Evolutionary conservation across 257 asterid genomes (phyloP), one percentile per base, ranked within the genome.

Genomic region (Solanum medicagineum): DNA sequence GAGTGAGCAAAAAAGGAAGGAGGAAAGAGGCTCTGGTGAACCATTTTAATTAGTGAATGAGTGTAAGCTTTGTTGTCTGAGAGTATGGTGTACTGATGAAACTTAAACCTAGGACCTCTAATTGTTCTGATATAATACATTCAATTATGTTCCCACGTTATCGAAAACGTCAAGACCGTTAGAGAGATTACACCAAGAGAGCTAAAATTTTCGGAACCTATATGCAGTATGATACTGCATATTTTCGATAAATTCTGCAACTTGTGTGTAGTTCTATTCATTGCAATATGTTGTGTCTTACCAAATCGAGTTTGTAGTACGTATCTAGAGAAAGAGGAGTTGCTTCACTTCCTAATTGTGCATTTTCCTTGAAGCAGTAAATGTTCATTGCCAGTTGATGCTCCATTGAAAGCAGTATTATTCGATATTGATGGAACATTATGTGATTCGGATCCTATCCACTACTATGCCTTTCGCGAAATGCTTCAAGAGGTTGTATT

Each of bases 371-470:
- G 68, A 86, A 59, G 85, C 85, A 82, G 85, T 86, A 86, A 85
- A 49, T 84, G 91, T 55, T 85, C 91, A 8, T 93, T 95, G 75
- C 87, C 94, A 51, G 88, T 91, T n/a, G 84, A 93, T 85, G 94
- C 92, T 90, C 97, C 97, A 13, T 63, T 95, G 88, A 94, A 93
- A 82, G 94, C 96, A 29, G 88, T 94, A 86, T 90, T 95, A 65
- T 95, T 95, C 36, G 98, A 95, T 83, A 93, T 95, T 53, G 98
- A 95, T 90, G 98, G 98, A 82, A 95, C 98, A 1, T 87, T 94
- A 10, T 91, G 92, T 56, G 97, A 95, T 90, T 94, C 98, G 1
- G 98, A 94, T 91, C 97, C 98, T 57, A 80, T 94, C 86, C 98
- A 93, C 88, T 92, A 91, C 87, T 77, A 91, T 70, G 97, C 98